phyloP scores from a whole-genome alignment of 495 filamentous ascomycete species.

The Aspergillus cavernicola region DNA sequence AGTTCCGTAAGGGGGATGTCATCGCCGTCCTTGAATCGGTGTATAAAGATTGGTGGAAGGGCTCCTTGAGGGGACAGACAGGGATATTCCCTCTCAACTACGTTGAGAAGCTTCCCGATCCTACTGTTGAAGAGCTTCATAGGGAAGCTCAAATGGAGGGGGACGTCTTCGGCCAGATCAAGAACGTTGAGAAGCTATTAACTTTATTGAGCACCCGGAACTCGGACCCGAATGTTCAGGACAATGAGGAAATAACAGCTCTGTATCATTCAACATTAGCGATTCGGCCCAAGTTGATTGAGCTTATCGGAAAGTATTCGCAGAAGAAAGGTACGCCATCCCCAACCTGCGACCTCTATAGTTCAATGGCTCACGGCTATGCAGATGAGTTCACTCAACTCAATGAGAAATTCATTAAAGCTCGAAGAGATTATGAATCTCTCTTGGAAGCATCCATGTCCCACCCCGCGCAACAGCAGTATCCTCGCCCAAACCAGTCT shows the following conservation, averaged over 20 bases:
- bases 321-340: constrained; percentile 83
- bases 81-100: constrained; percentile 99
- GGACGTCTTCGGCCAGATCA: constrained; percentile 97
- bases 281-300: constrained; percentile 94
- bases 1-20: constrained; percentile 94
- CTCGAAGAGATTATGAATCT: constrained; percentile 90
- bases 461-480: constrained; percentile 72
- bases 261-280: constrained; percentile 91
- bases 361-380: constrained; percentile 16
- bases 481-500: constrained; percentile 59
- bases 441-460: constrained; percentile 96
- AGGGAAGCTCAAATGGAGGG: constrained; percentile 95
- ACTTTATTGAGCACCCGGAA: constrained; percentile 93
- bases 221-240: constrained; percentile 77
- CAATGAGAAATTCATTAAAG: constrained; percentile 99
- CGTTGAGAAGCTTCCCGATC: constrained; percentile 94
- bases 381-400: constrained; percentile 95
- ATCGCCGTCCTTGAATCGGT: constrained; percentile 97
- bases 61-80: constrained; percentile 86
- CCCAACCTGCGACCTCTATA: neutral
- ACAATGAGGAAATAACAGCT: constrained; percentile 90
- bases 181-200: constrained; percentile 96
- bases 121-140: constrained; percentile 90
- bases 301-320: constrained; percentile 97
- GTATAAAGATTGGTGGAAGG: constrained; percentile 99